A percentile compares a stretch with the other conserved stretches of the same genome.
Conservation (phyloP, 371 early-diverging fungal species). For the Parasitella parasitica region DNA sequence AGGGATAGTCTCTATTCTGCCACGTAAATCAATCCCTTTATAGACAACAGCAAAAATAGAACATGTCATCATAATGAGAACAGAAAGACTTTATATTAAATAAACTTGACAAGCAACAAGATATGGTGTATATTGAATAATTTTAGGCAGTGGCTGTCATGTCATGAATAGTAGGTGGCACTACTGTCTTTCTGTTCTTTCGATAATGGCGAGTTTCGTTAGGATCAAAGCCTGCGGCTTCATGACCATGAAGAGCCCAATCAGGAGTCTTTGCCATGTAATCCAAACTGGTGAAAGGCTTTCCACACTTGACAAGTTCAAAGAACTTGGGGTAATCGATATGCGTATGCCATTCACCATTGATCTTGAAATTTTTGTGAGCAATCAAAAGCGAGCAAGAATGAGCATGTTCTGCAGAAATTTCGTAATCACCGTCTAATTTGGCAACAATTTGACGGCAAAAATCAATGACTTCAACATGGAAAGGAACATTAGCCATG, state of each 20-base stretch:
- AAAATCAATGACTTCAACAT: slow-evolving; percentile 77
- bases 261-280: slow-evolving; percentile 74
- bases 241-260: slow-evolving; percentile 78
- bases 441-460: slow-evolving; percentile 55
- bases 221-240: slow-evolving; percentile 79
- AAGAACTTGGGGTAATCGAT: slow-evolving; percentile 80
- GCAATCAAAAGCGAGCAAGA: slow-evolving; percentile 77
- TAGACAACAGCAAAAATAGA: not conserved
- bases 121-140: not conserved
- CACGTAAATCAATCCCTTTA: slow-evolving; percentile 9
- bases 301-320: slow-evolving; percentile 61
- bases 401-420: slow-evolving; percentile 78
- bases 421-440: slow-evolving; percentile 67
- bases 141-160: not conserved
- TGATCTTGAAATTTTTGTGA: slow-evolving; percentile 64
- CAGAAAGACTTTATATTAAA: too few relatives aligned
- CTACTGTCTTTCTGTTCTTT: slow-evolving; percentile 47
- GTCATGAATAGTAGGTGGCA: slow-evolving; percentile 18
- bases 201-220: slow-evolving; percentile 70
- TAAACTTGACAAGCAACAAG: too few relatives aligned
- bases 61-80: too few relatives aligned
- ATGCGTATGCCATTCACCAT: slow-evolving; percentile 79
- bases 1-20: slow-evolving; percentile 11
- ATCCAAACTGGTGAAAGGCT: slow-evolving; percentile 68
- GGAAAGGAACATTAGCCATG: slow-evolving; percentile 75